Evolutionary conservation across 371 early-diverging fungal species (phyloP), one percentile per base, ranked within the genome.

Genomic region (Rhizopus stolonifer): DNA sequence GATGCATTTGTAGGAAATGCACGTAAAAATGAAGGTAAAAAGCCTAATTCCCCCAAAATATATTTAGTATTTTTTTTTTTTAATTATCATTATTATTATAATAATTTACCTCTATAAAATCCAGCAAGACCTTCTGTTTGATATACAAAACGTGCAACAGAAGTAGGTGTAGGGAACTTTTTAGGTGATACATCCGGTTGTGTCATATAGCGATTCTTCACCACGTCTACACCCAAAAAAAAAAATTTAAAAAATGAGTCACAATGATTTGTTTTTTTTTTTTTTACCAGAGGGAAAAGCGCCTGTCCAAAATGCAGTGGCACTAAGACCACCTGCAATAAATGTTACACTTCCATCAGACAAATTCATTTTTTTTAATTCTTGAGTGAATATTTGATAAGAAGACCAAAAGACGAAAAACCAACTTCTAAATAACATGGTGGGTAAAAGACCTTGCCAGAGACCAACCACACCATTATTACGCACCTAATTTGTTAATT

Each of bases 201-300:
- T 0, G 92, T 87, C 97, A 96, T 96, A 62, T 91, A 89, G 23
- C 89, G 79, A 60, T 94, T 95, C 66, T 96, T 95, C 46, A 93
- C 83, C 6, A 91, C 85, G 64, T 96, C 92, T 81, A 44, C 15
- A 3, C 29, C 19, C 38, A 21, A 13, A 34, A 38, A 18, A 25
- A 23, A n/a, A 15, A 17, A 38, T 43, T 24, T 39, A 52, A 5
- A n/a, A 36, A 15, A 36, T 36, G 52, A 60, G 32, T 50, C 57
- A 55, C 42, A 14, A 15, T 29, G 21, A 15, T 33, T 52, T 31
- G n/a, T 25, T 26, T 13, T 24, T 52, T 23, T 22, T 1, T 22
- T 23, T 8, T 13, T 51, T 77, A 88, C 86, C 91, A 46, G 84
- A 78, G 0, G 96, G 95, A 52, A 92, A 95, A 34, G 87, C 82